Percentiles rank a stretch among this genome's conserved stretches.
These are phyloP conservation scores for Lophiotrema nucula DNA, from an alignment of 495 filamentous ascomycete genomes.

Conservation along the genomic window DNA sequence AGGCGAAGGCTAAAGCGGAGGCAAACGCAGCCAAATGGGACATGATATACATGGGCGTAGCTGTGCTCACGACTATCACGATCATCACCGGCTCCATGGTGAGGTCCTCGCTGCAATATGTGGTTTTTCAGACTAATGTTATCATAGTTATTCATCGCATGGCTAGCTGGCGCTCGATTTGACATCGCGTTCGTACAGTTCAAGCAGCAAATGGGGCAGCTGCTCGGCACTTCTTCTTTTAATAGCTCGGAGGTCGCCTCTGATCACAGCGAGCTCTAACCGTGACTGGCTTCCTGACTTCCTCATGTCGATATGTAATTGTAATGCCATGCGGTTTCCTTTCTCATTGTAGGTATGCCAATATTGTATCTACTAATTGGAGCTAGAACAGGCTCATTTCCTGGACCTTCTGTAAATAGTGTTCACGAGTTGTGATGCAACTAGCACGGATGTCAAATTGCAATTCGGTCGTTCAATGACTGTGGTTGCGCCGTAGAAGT, in stretches of 20 bases:
- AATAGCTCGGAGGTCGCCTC: not conserved
- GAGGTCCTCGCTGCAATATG: conserved; percentile 28
- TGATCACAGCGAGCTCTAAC: conserved; percentile 18
- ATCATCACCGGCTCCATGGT: conserved; percentile 69
- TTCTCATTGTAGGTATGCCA: not conserved
- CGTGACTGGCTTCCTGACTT: not conserved
- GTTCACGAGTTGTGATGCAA: not conserved
- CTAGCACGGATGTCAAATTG: conserved; percentile 99
- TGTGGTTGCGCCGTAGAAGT: conserved; percentile 92
- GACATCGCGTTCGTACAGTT: conserved; percentile 48
- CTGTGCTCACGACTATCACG: conserved; percentile 59
- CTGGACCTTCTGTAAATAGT: not conserved
- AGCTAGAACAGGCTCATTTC: too few relatives aligned
- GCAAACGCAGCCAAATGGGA: conserved; percentile 56
- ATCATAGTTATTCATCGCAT: conserved; percentile 65
- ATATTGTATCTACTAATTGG: conserved; percentile 18
- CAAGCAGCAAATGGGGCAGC: conserved; percentile 7
- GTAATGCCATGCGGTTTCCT: conserved; percentile 13
- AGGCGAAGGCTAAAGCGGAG: conserved; percentile 51
- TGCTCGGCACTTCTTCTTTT: conserved; percentile 1
- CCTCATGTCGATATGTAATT: conserved; percentile 22
- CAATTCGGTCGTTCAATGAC: conserved; percentile 80
- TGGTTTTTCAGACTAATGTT: not conserved
- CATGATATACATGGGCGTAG: conserved; percentile 58
- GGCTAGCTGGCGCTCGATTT: conserved; percentile 61